phyloP scores from a whole-genome alignment of 2,329 filamentous ascomycete species.

The Sporothrix schenckii region DNA sequence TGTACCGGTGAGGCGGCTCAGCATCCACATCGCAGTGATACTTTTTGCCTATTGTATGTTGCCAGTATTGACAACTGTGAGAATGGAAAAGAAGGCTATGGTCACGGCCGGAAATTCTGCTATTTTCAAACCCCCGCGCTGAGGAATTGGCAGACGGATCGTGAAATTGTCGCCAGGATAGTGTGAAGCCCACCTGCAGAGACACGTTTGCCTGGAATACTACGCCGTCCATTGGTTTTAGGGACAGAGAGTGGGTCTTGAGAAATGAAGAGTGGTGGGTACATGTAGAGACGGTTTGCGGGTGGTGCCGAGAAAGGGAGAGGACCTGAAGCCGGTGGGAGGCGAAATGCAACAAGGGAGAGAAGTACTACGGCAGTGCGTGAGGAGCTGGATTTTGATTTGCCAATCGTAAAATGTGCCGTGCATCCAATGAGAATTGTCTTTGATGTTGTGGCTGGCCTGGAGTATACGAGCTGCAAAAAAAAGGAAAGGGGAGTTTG shows the following conservation, averaged over 20 bases:
- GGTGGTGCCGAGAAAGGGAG: slow-evolving; percentile 1
- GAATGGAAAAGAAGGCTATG: too few species aligned
- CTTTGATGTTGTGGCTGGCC: background rate
- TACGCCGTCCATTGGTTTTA: too few species aligned
- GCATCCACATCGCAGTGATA: background rate
- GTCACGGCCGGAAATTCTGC: too few species aligned
- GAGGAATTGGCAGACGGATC: too few species aligned
- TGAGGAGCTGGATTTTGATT: background rate
- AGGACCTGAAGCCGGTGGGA: background rate
- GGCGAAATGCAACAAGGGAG: background rate
- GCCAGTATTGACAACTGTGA: too few species aligned
- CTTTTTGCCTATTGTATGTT: too few species aligned
- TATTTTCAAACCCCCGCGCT: too few species aligned
- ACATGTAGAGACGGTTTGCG: background rate
- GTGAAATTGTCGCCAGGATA: too few species aligned
- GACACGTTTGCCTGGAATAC: too few species aligned
- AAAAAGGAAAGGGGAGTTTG: background rate
- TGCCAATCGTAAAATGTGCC: background rate
- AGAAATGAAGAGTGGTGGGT: background rate
- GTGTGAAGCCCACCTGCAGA: too few species aligned
- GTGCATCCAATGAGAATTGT: slow-evolving; percentile 1
- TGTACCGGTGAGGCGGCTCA: too few species aligned
- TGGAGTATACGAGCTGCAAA: background rate
- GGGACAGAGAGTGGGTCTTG: too few species aligned
- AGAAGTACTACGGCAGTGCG: background rate